A percentile compares a stretch with the other conserved stretches of the same genome.
These are phyloP conservation scores for Wickerhamiella sorbophila DNA, from an alignment of 805 yeast species.

Conservation along the genomic window DNA sequence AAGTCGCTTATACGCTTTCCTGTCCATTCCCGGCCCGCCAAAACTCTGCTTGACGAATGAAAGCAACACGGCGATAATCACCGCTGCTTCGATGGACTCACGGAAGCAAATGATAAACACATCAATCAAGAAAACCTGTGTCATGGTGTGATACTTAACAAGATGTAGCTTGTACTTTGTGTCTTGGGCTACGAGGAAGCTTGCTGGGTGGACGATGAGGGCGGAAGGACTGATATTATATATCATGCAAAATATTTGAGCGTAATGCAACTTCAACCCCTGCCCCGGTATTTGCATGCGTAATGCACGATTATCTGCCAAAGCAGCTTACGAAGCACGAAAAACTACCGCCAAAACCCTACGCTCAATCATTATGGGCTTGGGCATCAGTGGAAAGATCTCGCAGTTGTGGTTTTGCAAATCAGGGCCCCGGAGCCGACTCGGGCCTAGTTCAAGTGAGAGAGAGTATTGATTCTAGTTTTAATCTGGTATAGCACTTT, in stretches of 20 bases:
- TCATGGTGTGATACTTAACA: conserved; percentile 23
- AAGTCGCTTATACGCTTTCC: conserved; percentile 42
- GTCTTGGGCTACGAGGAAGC: too few species aligned
- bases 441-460: too few species aligned
- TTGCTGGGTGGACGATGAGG: too few species aligned
- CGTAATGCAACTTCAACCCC: not conserved
- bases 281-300: not conserved
- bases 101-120: conserved; percentile 85
- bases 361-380: too few species aligned
- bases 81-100: conserved; percentile 85
- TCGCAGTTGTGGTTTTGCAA: too few species aligned
- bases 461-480: too few species aligned
- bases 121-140: conserved; percentile 42
- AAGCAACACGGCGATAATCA: conserved; percentile 77
- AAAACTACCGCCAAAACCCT: not conserved
- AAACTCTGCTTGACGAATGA: conserved; percentile 87
- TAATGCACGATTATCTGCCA: not conserved
- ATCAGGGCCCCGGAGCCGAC: too few species aligned
- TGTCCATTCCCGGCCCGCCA: conserved; percentile 31
- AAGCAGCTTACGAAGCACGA: not conserved
- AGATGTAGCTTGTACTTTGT: too few species aligned
- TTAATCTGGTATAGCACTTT: too few species aligned
- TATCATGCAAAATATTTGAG: not conserved
- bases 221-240: not conserved
- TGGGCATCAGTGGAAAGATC: too few species aligned